Percentiles rank a stretch among this genome's conserved stretches.
Conservation (phyloP, 495 filamentous ascomycete genomes). For the Glonium stellatum region DNA sequence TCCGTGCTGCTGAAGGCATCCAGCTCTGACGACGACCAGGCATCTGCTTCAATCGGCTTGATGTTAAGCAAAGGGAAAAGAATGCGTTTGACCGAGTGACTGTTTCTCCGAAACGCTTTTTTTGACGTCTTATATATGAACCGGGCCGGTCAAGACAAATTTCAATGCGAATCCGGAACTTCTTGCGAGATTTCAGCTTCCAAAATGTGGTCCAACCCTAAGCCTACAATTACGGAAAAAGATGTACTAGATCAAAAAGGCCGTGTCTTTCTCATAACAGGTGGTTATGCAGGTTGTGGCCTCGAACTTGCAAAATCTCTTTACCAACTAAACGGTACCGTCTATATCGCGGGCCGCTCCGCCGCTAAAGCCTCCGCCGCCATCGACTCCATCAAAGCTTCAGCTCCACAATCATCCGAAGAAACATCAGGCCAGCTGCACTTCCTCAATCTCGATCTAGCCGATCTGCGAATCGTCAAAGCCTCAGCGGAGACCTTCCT, state of each 20-base stretch:
- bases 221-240: conserved; percentile 13
- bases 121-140: no score
- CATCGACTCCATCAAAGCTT: conserved; percentile 24
- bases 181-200: no score
- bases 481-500: conserved; percentile 2
- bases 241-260: conserved; percentile 10
- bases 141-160: no score
- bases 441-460: conserved; percentile 8
- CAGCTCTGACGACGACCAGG: no score
- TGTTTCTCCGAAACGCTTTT: no score
- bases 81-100: no score
- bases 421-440: not conserved
- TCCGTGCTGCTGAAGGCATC: no score
- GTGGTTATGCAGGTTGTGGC: conserved; percentile 45
- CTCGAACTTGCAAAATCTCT: conserved; percentile 43
- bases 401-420: not conserved
- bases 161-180: no score
- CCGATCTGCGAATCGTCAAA: conserved; percentile 9
- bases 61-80: no score
- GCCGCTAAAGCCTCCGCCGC: conserved; percentile 31
- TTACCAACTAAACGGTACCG: conserved; percentile 42
- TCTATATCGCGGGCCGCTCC: conserved; percentile 49
- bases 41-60: no score
- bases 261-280: conserved; percentile 45
- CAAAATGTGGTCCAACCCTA: conserved; percentile 15